Evolutionary conservation across 1,284 basidiomycete genomes (phyloP), one percentile per base, ranked within the genome.

Genomic region (Crepidotus sp.): DNA sequence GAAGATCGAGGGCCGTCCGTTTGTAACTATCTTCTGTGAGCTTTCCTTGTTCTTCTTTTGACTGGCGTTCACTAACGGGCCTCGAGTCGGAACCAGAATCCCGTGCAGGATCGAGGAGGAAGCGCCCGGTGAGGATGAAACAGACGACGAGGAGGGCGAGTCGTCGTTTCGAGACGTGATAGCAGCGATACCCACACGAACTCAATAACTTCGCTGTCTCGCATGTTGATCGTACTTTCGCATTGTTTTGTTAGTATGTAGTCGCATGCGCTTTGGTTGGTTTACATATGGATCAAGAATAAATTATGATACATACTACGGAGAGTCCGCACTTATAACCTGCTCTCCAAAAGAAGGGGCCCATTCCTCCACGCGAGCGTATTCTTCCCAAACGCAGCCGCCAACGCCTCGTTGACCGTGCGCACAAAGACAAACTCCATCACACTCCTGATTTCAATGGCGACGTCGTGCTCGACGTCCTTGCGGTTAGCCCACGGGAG

Each of bases 391-490:
- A 90, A 90, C 7, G 85, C 89, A 1, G 80, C 85, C 33, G 86
- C 80, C 27, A 93, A 68, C 0, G 80, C 86, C 61, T 93, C 87
- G 46, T 76, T 73, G 32, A 92, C 73, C 7, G 82, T 86, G 45
- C 76, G 69, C 36, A 89, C 85, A 57, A 86, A 93, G 34, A 77
- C 77, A 52, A 91, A 84, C 56, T 86, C 74, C 68, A 90, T 80
- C 55, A 81, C 76, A 27, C 74, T 70, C 24, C 77, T 69, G 27
- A 93, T 73, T 57, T 84, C 80, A 11, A 65, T 62, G 6, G 88
- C 79, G 0, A 93, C 74, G 48, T 93, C 90, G 51, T 84, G 77
- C 57, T 90, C 85, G 17, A 90, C 84, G 48, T 93, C 89, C 56
- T 88, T 89, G 36, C 80, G 71, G 58, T 93, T 93, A 41, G 79